These are phyloP conservation scores for Phytophthora europaea DNA, from an alignment of 352 stramenopile species.

Conservation along the genomic window DNA sequence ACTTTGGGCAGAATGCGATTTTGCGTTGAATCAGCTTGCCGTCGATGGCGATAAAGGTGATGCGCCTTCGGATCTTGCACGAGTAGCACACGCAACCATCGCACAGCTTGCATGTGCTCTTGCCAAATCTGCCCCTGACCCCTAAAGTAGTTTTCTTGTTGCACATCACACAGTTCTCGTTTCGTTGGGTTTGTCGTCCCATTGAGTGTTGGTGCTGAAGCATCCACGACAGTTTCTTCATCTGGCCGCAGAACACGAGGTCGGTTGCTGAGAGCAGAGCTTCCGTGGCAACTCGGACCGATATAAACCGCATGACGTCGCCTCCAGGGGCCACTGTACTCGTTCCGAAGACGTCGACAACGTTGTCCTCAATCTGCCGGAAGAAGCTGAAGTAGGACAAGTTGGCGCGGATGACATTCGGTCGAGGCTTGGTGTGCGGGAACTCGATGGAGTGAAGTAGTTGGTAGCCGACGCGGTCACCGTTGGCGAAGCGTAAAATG, in stretches of 20 bases:
- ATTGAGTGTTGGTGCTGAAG: conserved; percentile 17
- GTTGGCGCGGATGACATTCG: conserved; percentile 38
- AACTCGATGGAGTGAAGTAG: conserved; percentile 53
- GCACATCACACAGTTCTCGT: conserved; percentile 39
- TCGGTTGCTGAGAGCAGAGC: conserved; percentile 38
- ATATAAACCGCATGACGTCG: conserved; percentile 41
- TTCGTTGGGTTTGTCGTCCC: conserved; percentile 15
- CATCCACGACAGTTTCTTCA: conserved; percentile 68
- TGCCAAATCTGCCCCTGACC: conserved; percentile 10
- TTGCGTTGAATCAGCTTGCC: conserved; percentile 42
- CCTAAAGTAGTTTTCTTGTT: conserved; percentile 27
- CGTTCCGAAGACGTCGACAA: conserved; percentile 42
- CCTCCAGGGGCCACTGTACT: conserved; percentile 35
- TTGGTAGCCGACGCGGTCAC: conserved; percentile 45
- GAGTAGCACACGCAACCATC: conserved; percentile 37
- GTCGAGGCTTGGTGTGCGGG: conserved; percentile 39
- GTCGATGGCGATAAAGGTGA: conserved; percentile 46
- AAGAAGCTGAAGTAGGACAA: conserved; percentile 54
- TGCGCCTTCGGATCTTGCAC: conserved; percentile 41
- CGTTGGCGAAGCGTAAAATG: conserved; percentile 21
- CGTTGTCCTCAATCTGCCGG: conserved; percentile 46
- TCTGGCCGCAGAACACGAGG: conserved; percentile 55
- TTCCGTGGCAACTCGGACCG: conserved; percentile 35
- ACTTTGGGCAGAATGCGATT: conserved; percentile 46
- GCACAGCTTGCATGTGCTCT: conserved; percentile 39